Conservation (phyloP, 768 basidiomycete genomes). For the Auricularia cornea region DNA sequence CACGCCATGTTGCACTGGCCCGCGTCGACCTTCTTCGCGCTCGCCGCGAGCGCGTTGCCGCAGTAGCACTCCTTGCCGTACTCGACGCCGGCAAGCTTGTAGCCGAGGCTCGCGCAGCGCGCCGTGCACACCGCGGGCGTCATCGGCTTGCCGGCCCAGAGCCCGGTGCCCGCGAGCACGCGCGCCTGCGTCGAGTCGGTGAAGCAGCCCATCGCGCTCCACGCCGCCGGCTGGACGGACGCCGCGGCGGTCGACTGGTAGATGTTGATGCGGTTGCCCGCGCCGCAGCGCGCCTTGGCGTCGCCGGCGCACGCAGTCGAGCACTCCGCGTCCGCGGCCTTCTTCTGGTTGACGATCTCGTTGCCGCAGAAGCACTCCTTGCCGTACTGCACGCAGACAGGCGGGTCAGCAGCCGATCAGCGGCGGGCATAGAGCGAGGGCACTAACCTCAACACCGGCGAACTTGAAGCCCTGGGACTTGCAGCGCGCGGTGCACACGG, state of each 20-base stretch:
- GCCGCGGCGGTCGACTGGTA: neutral
- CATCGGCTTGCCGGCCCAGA: slow-evolving; percentile 8
- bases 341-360: slow-evolving; percentile 35
- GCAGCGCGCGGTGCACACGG: slow-evolving; percentile 2
- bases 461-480: slow-evolving; percentile 42
- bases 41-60: slow-evolving; percentile 13
- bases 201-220: slow-evolving; percentile 1
- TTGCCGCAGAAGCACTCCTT: slow-evolving; percentile 48
- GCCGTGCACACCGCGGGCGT: slow-evolving; percentile 13
- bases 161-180: slow-evolving; percentile 11
- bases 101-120: slow-evolving; percentile 13
- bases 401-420: neutral
- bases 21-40: slow-evolving; percentile 12
- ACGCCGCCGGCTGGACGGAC: neutral
- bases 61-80: slow-evolving; percentile 19
- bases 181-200: slow-evolving; percentile 1
- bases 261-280: neutral
- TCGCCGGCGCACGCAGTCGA: slow-evolving; percentile 9
- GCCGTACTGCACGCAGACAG: neutral
- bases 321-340: neutral
- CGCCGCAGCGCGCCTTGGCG: neutral
- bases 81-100: slow-evolving; percentile 17
- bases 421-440: neutral
- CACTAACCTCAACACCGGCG: slow-evolving; percentile 51
- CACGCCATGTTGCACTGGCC: slow-evolving; percentile 15